Conservation (phyloP, 2,329 filamentous ascomycete genomes). For the Cordyceps fumosorosea region DNA sequence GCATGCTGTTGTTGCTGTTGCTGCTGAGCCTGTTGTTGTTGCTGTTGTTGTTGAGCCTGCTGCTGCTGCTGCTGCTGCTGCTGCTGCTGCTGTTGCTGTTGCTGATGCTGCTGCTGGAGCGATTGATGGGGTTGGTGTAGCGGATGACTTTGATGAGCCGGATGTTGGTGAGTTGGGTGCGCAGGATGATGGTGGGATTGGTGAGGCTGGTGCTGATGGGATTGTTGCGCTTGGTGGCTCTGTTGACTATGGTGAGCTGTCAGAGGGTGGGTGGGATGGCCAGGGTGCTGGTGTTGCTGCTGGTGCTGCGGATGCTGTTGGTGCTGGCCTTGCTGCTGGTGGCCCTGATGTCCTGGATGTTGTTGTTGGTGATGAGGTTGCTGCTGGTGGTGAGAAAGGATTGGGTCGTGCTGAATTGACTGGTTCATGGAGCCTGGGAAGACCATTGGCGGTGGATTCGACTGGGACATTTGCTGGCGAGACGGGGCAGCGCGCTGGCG, state of each 20-base stretch:
- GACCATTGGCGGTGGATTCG: constrained; percentile 31
- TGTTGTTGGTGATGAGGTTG: constrained; percentile 16
- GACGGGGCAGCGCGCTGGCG: constrained; percentile 38
- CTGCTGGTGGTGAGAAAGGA: constrained; percentile 34
- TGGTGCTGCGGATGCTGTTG: constrained; percentile 21
- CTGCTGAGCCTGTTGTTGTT: constrained; percentile 22
- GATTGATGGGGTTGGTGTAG: constrained; percentile 20
- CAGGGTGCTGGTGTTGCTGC: constrained; percentile 20
- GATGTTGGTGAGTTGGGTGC: constrained; percentile 21
- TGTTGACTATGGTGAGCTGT: constrained; percentile 16
- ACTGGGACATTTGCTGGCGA: constrained; percentile 37
- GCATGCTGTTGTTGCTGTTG: constrained; percentile 25
- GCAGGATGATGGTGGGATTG: constrained; percentile 14
- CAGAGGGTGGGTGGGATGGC: constrained; percentile 9
- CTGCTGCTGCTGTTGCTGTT: constrained; percentile 28
- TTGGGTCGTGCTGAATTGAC: constrained; percentile 35
- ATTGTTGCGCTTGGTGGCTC: constrained; percentile 18
- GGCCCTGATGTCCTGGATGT: constrained; percentile 20
- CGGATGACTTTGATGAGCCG: constrained; percentile 20
- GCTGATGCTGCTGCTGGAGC: constrained; percentile 25
- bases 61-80: constrained; percentile 23
- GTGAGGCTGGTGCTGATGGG: constrained; percentile 21
- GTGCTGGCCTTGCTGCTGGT: constrained; percentile 24
- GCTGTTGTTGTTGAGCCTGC: constrained; percentile 21
- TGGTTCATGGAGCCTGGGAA: constrained; percentile 33